Evolutionary conservation across 2,329 filamentous ascomycete species (phyloP), one percentile per base, ranked within the genome.

Genomic region (Botrytis sinoallii): DNA sequence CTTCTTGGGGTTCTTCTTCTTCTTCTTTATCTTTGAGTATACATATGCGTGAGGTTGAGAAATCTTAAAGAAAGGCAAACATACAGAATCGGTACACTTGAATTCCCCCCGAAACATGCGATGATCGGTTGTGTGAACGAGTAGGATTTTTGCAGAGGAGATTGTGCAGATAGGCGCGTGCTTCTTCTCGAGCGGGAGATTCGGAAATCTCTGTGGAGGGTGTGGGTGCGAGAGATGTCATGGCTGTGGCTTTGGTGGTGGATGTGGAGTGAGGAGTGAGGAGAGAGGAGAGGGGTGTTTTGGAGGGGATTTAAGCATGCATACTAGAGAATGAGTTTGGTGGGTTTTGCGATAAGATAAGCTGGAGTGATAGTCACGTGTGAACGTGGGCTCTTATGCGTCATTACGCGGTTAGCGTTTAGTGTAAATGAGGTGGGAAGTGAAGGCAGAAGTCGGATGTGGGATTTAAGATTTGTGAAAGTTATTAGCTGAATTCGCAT

Each of bases 1-100:
- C 16, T 25, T 29, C 7, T n/a, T 18, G 42, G 35, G 35, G 5
- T 38, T 40, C 22, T 38, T 16, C 9, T 12, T 40, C 12, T 9
- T 40, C 2, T 25, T 8, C 42, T 42, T 10, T 12, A 42, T 64
- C 3, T 20, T 55, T 7, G 12, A 16, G 16, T 29, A 18, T 2
- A 8, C n/a, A 9, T 1, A 18, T 57, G n/a, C 14, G 52, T 7
- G 52, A 29, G 14, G 18, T 18, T 57, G 52, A 1, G 35, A 61
- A 40, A 59, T 46, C 38, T 44, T 52, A 71, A 22, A 42, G 74
- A 66, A 46, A 57, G 70, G 67, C 57, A 69, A 59, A 86, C 88
- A 69, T 84, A 97, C 94, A 74, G 92, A 90, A 85, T 99, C 96
- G 44, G 95, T 98, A 85, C 96, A 99, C 83, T 97, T 98, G 84